Percentiles rank a stretch among this genome's conserved stretches.
Conservation (phyloP, 441 rosid species). For the Macaranga tanarius region DNA sequence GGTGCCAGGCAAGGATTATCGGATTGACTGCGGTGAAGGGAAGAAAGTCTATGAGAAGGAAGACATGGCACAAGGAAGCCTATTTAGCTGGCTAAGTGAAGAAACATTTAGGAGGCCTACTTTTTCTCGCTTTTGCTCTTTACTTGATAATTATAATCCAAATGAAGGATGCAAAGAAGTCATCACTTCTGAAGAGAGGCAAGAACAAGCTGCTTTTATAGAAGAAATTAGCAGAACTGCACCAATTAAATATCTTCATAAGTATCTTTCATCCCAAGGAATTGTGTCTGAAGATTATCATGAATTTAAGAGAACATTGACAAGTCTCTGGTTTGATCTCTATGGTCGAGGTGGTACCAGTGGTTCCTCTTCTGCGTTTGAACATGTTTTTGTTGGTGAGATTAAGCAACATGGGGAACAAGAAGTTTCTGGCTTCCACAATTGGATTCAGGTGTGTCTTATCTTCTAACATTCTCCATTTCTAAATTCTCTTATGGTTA, state of each 20-base stretch:
- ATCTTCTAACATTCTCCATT: not conserved
- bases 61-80: slow-evolving; percentile 76
- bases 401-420: slow-evolving; percentile 65
- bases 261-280: slow-evolving; percentile 56
- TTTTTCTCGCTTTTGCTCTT: slow-evolving; percentile 78
- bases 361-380: slow-evolving; percentile 90
- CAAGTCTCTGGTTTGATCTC: slow-evolving; percentile 78
- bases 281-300: slow-evolving; percentile 55
- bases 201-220: slow-evolving; percentile 83
- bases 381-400: slow-evolving; percentile 98
- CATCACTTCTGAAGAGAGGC: slow-evolving; percentile 79
- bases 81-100: slow-evolving; percentile 67
- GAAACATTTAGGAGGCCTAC: slow-evolving; percentile 70
- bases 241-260: slow-evolving; percentile 78
- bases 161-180: slow-evolving; percentile 72
- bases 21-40: slow-evolving; percentile 91
- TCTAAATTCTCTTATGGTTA: not conserved
- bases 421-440: slow-evolving; percentile 92
- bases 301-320: slow-evolving; percentile 68
- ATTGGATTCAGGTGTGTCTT: slow-evolving; percentile 86
- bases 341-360: slow-evolving; percentile 82
- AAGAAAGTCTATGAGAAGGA: slow-evolving; percentile 65
- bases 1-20: slow-evolving; percentile 75
- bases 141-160: slow-evolving; percentile 92
- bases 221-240: slow-evolving; percentile 96